Evolutionary conservation across 306 rosid species (phyloP).

Genomic region (Dalbergia cultrata): DNA sequence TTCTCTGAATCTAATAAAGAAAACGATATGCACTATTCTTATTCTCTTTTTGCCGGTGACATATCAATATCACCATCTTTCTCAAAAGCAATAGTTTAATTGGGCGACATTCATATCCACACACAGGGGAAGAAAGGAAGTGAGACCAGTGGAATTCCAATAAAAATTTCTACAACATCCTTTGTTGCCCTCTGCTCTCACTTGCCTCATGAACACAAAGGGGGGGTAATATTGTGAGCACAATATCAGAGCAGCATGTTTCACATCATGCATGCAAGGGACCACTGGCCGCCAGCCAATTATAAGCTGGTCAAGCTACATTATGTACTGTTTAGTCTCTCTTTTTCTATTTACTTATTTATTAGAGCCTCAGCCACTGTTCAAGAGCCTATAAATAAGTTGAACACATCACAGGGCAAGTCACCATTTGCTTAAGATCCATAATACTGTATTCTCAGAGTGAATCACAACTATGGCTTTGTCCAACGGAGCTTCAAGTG

Average conservation of each 20-base stretch:
- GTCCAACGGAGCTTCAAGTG: slow-evolving; percentile 22
- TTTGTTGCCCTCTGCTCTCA: too few species aligned
- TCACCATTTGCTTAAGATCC: background rate
- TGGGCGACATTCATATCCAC: too few species aligned
- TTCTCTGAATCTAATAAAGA: too few species aligned
- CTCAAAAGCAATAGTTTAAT: too few species aligned
- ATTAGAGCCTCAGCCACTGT: slow-evolving; percentile 8
- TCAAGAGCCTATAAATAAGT: slow-evolving; percentile 39
- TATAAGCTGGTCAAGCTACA: slow-evolving; percentile 13
- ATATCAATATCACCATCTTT: too few species aligned
- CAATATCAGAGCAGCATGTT: slow-evolving; percentile 21
- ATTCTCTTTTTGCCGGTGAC: too few species aligned
- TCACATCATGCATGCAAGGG: slow-evolving; percentile 19
- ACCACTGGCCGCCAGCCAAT: background rate
- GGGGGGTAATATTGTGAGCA: background rate
- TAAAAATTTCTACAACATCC: too few species aligned
- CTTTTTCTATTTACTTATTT: background rate
- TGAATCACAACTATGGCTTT: slow-evolving; percentile 36
- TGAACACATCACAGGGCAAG: background rate
- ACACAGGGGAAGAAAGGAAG: too few species aligned
- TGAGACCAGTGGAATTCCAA: too few species aligned
- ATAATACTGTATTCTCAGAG: background rate
- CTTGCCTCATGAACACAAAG: background rate
- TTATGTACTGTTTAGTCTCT: background rate
- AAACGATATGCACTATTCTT: too few species aligned